These are phyloP conservation scores for Phytophthora lateralis DNA, from an alignment of 352 stramenopile species.

Conservation along the genomic window DNA sequence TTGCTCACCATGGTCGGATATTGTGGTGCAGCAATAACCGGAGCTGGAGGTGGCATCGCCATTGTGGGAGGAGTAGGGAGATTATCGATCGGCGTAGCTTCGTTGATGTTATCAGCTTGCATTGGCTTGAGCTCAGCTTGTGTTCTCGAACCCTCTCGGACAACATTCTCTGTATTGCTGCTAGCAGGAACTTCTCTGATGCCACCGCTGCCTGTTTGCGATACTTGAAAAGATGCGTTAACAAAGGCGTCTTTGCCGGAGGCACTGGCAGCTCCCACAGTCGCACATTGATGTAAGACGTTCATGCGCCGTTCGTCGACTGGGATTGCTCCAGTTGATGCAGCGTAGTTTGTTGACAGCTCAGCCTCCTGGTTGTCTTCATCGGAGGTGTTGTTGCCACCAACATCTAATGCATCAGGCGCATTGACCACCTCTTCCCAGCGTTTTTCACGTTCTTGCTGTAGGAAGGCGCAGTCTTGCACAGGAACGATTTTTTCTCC, in stretches of 20 bases:
- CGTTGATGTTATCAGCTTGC: neutral
- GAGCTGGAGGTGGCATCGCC: constrained; percentile 15
- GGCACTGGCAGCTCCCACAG: constrained; percentile 45
- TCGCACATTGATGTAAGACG: constrained; percentile 78
- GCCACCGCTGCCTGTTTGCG: constrained; percentile 13
- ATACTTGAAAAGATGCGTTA: constrained; percentile 43
- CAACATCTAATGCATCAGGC: constrained; percentile 18
- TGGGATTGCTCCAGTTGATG: constrained; percentile 29
- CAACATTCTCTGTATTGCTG: neutral
- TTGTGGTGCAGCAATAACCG: constrained; percentile 5
- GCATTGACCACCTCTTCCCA: constrained; percentile 69
- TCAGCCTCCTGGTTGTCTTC: constrained; percentile 37
- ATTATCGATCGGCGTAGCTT: neutral
- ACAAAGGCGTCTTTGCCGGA: constrained; percentile 59
- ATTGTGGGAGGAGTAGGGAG: constrained; percentile 1
- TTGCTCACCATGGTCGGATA: neutral
- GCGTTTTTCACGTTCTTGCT: constrained; percentile 62
- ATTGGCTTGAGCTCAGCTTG: neutral
- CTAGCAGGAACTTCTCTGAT: constrained; percentile 12
- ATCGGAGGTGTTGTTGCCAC: neutral
- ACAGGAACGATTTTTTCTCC: constrained; percentile 72
- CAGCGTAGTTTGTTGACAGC: neutral
- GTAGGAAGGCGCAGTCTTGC: constrained; percentile 67
- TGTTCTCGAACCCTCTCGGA: neutral
- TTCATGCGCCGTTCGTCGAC: constrained; percentile 60